Base-by-base conservation (phyloP, 768 basidiomycete species). In the Tylopilus subfusipes region DNA sequence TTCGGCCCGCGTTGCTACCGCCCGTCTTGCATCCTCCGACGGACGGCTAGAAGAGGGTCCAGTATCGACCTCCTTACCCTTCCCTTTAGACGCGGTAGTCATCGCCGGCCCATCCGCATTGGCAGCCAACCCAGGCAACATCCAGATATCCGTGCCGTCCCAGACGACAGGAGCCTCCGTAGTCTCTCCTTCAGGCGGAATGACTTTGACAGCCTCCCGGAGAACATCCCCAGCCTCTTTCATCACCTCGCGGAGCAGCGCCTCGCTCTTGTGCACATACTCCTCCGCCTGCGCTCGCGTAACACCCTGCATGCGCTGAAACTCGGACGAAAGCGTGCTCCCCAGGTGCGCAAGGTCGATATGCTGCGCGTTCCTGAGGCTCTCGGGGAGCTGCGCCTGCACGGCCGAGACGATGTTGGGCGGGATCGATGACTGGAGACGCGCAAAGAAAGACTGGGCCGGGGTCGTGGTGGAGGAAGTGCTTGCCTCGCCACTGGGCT, bases 81-180 rank as follows among this genome's bases (percentile, higher is more conserved):
- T 64, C 9, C 73, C 68, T 57, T 75, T 78, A 30, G 50, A 55
- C 31, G 39, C 42, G 16, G 56, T 38, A 8, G 19, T 25, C 2
- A 16, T 34, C 25, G 49, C 38, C 31, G 53, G 19, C 62, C 68
- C 58, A 55, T 68, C 59, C 50, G 55, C 49, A 47, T 39, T 21
- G 19, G 60, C 62, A 10, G 64, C 58, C 19, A 59, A 55, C 38
- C 62, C 62, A 10, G 82, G 90, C 54, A 93, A 65, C 75, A 86
- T 84, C 86, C 92, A 94, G 66, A 93, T 80, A 69, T 95, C 92
- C 30, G 84, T 73, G 1, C 92, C 93, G 67, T 95, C 93, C 92
- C 92, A 95, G 40, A 82, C 60, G 25, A 85, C 65, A 4, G 71
- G 66, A 30, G 63, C 58, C 2, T 71, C 64, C 42, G 56, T 46